Conservation (phyloP, 139 green algal species). For the Pseudopediastrum boryanum region DNA sequence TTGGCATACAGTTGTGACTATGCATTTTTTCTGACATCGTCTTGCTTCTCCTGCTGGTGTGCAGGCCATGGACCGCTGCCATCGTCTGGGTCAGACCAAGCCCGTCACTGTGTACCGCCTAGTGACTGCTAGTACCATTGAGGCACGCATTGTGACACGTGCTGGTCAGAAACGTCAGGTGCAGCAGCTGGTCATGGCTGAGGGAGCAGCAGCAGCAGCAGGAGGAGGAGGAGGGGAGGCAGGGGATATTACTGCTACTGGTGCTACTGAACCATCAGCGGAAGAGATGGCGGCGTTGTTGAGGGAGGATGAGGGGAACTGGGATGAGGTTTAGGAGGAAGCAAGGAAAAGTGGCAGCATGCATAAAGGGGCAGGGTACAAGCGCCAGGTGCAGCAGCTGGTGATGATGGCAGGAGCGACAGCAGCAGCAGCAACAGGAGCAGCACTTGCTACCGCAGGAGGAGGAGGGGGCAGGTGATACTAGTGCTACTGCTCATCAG, state of each 20-base stretch:
- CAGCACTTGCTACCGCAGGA: too few relatives aligned
- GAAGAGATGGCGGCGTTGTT: too few relatives aligned
- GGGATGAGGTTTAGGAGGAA: too few relatives aligned
- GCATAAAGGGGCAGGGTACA: slow-evolving; percentile 33
- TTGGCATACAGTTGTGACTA: too few relatives aligned
- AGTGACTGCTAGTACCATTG: slow-evolving; percentile 66
- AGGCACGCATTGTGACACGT: slow-evolving; percentile 72
- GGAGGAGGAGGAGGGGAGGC: background rate
- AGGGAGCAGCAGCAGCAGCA: slow-evolving; percentile 50
- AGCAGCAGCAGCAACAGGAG: background rate
- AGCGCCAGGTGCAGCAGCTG: slow-evolving; percentile 42
- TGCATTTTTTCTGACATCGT: too few relatives aligned
- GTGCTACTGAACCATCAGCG: too few relatives aligned
- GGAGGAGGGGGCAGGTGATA: slow-evolving; percentile 1
- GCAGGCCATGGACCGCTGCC: slow-evolving; percentile 75
- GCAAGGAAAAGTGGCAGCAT: too few relatives aligned
- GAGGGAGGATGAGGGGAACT: too few relatives aligned
- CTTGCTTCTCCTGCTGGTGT: too few relatives aligned
- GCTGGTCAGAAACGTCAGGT: slow-evolving; percentile 40
- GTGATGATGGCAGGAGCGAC: slow-evolving; percentile 51
- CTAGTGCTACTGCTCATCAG: too few relatives aligned
- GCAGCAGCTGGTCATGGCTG: slow-evolving; percentile 46
- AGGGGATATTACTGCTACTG: too few relatives aligned
- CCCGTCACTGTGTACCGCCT: slow-evolving; percentile 69
- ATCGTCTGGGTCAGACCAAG: slow-evolving; percentile 77